phyloP scores from a whole-genome alignment of 345 rosid species.

The Moringa oleifera region DNA sequence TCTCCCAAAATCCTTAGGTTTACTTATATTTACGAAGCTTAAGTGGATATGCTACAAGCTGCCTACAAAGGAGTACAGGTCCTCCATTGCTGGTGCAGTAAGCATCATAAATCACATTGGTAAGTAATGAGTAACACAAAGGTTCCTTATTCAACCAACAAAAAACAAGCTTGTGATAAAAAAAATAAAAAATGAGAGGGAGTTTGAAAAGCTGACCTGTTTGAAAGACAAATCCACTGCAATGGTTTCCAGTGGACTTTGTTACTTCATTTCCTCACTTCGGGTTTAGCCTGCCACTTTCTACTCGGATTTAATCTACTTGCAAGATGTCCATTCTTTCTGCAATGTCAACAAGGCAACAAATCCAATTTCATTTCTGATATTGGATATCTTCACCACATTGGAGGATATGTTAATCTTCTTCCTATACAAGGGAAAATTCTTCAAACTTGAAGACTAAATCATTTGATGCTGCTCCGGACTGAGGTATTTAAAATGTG shows the following conservation, averaged over 20 bases:
- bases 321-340: not conserved
- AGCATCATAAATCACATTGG: not conserved
- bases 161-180: not conserved
- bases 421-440: not conserved
- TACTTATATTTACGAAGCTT: not conserved
- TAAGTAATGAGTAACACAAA: not conserved
- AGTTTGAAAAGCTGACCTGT: not conserved
- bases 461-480: constrained; percentile 24
- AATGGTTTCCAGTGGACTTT: not conserved
- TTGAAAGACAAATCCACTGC: not conserved
- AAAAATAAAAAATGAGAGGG: not conserved
- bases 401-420: not conserved
- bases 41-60: not conserved
- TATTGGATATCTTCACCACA: not conserved
- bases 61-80: not conserved
- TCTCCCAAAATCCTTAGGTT: not conserved
- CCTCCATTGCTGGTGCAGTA: not conserved
- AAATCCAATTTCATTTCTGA: no score
- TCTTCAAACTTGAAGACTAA: not conserved
- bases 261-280: not conserved
- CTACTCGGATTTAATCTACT: not conserved
- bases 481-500: constrained; percentile 15
- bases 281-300: not conserved
- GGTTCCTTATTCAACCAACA: not conserved
- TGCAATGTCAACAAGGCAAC: not conserved